Conservation (phyloP, 2,329 filamentous ascomycete species). For the Botrytis aclada region DNA sequence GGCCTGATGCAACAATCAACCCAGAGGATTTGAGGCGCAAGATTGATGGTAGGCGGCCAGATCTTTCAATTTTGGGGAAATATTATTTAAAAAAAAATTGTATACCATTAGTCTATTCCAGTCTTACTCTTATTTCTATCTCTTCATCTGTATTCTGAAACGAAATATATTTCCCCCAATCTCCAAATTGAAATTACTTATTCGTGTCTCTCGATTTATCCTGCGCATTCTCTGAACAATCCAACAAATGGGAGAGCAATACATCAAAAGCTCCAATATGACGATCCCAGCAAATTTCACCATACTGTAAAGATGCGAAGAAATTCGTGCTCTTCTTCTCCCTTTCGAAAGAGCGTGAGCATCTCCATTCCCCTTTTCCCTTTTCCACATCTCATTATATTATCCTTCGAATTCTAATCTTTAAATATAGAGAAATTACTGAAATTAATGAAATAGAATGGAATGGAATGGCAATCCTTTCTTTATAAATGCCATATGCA, state of each 20-base stretch:
- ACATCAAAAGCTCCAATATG: neutral
- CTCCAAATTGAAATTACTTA: neutral
- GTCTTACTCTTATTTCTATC: neutral
- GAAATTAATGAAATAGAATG: neutral
- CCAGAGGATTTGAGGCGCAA: neutral
- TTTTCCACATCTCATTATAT: neutral
- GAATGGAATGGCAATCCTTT: neutral
- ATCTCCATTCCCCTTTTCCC: neutral
- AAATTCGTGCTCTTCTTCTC: neutral
- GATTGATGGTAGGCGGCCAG: neutral
- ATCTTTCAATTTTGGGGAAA: neutral
- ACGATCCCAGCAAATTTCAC: neutral
- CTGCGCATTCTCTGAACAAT: neutral
- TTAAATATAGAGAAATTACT: neutral
- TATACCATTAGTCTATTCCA: neutral
- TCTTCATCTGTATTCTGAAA: neutral
- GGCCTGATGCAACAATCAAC: neutral
- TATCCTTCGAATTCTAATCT: neutral
- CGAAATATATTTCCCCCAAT: neutral
- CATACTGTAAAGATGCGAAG: neutral
- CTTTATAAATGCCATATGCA: neutral
- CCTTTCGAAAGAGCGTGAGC: neutral
- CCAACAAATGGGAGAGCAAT: neutral
- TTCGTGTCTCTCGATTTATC: neutral
- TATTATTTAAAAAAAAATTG: neutral